phyloP scores from a whole-genome alignment of 139 green algal species.

The Auxenochlorella protothecoides region DNA sequence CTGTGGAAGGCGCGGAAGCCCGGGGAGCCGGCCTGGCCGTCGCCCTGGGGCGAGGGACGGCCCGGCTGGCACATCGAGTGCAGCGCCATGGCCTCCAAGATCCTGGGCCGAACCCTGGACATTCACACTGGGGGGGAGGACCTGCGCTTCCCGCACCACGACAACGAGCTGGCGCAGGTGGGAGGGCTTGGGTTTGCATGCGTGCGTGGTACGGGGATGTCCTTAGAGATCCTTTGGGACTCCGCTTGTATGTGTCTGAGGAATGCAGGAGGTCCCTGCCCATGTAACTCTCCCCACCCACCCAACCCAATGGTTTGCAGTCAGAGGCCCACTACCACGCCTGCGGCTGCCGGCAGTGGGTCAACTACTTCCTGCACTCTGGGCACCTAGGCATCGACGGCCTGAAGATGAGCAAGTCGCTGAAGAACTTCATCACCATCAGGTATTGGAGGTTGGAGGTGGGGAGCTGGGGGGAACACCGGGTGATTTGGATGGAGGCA shows the following conservation, averaged over 20 bases:
- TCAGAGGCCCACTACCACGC: slow-evolving; percentile 27
- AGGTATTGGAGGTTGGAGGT: slow-evolving; percentile 25
- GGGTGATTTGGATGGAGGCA: too few species aligned
- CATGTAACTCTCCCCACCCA: not conserved
- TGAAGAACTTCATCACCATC: slow-evolving; percentile 99
- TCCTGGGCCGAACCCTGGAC: slow-evolving; percentile 81
- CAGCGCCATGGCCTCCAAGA: slow-evolving; percentile 82
- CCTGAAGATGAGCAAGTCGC: slow-evolving; percentile 96
- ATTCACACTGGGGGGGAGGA: slow-evolving; percentile 93
- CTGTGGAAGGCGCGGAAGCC: slow-evolving; percentile 94
- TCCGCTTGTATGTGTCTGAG: not conserved
- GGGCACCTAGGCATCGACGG: slow-evolving; percentile 95
- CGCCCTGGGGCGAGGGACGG: slow-evolving; percentile 77
- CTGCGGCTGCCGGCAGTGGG: slow-evolving; percentile 84
- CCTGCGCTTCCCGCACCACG: slow-evolving; percentile 95
- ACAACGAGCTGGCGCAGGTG: slow-evolving; percentile 96
- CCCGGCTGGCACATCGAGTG: slow-evolving; percentile 99
- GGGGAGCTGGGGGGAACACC: too few species aligned
- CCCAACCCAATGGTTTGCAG: slow-evolving; percentile 35
- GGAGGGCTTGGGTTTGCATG: not conserved
- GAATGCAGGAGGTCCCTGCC: not conserved
- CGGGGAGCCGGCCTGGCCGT: slow-evolving; percentile 85
- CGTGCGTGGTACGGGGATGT: not conserved
- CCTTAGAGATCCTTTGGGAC: slow-evolving; percentile 2
- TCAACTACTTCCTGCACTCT: slow-evolving; percentile 96